phyloP scores from a whole-genome alignment of 2,329 filamentous ascomycete species.

The Ophiostoma tasmaniense region DNA sequence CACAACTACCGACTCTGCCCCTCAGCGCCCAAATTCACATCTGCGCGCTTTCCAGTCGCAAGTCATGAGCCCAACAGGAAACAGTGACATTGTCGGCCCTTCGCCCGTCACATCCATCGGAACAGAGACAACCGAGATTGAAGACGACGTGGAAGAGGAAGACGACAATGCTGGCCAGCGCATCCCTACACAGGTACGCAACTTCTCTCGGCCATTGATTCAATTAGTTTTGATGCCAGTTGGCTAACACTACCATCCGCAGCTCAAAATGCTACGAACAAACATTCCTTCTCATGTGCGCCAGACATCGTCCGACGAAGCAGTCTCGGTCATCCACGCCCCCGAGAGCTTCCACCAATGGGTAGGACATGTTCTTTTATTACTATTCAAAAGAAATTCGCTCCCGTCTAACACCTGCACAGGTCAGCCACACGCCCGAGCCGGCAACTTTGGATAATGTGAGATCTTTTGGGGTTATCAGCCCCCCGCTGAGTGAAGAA shows the following conservation, averaged over 20 bases:
- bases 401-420: neutral
- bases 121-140: conserved; percentile 75
- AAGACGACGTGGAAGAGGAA: conserved; percentile 58
- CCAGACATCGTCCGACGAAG: conserved; percentile 60
- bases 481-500: conserved; percentile 30
- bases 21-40: conserved; percentile 44
- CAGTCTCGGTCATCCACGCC: conserved; percentile 84
- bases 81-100: conserved; percentile 66
- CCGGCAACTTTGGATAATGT: conserved; percentile 2
- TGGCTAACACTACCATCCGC: neutral
- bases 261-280: conserved; percentile 48
- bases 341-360: conserved; percentile 75
- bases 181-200: conserved; percentile 28
- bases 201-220: neutral
- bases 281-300: conserved; percentile 50
- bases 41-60: conserved; percentile 44
- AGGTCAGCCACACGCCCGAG: conserved; percentile 14
- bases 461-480: conserved; percentile 29
- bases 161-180: conserved; percentile 21
- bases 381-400: too few species aligned
- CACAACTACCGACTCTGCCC: conserved; percentile 36
- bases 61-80: conserved; percentile 53
- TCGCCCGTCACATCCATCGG: conserved; percentile 81
- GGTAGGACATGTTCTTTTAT: too few species aligned
- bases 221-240: neutral